Conservation (phyloP, 176 grass and related monocot species). For the Dactylis glomerata region DNA sequence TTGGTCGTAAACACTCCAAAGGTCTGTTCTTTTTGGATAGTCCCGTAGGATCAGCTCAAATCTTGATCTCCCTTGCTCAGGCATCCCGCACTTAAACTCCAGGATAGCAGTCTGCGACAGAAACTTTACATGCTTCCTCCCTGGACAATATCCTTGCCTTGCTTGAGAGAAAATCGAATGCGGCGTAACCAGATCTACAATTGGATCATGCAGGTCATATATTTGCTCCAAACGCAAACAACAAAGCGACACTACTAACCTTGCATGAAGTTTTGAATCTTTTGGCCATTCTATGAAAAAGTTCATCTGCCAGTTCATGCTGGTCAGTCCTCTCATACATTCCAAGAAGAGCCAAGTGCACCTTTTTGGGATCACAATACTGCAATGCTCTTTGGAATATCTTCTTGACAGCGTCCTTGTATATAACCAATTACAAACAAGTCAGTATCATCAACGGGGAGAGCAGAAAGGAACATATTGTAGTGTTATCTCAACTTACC, state of each 20-base stretch:
- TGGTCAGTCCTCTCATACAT: constrained; percentile 87
- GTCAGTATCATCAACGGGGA: constrained; percentile 15
- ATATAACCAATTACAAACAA: neutral
- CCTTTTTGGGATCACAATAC: constrained; percentile 84
- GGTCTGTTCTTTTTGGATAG: constrained; percentile 86
- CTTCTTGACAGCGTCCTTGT: constrained; percentile 83
- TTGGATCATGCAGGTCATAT: constrained; percentile 19
- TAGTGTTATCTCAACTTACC: constrained; percentile 41
- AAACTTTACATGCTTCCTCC: constrained; percentile 76
- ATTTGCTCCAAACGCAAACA: neutral
- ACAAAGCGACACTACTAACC: constrained; percentile 37
- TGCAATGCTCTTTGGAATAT: constrained; percentile 81
- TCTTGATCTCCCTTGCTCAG: constrained; percentile 82
- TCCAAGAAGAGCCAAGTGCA: constrained; percentile 77
- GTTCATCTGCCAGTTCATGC: constrained; percentile 59
- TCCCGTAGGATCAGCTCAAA: constrained; percentile 85
- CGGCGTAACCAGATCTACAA: neutral
- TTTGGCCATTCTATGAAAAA: constrained; percentile 79
- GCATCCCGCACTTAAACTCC: constrained; percentile 73
- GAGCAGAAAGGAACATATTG: neutral
- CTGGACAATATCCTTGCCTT: constrained; percentile 60
- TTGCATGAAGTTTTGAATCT: constrained; percentile 91
- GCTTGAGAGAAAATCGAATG: constrained; percentile 61
- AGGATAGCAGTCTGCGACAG: constrained; percentile 75
- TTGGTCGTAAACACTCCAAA: constrained; percentile 98